Base-by-base conservation (phyloP, 2,329 filamentous ascomycete genomes). In the Orbilia brochopaga region DNA sequence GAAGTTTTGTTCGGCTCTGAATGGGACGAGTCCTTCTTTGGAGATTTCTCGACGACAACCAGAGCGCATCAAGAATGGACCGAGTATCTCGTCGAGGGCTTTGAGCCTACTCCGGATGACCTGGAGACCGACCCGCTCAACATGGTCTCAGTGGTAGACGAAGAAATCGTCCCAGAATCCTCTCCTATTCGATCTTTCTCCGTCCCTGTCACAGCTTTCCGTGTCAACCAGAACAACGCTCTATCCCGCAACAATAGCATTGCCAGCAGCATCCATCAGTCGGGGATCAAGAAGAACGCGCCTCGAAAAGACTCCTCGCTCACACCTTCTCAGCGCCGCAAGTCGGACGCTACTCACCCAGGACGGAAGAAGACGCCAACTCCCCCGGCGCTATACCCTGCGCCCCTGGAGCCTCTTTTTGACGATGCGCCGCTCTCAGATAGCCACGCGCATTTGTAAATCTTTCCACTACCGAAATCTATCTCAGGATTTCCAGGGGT, bases 221-320 rank as follows among this genome's bases (percentile, higher is more conserved):
- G 69, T 24, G 63, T 52, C 23, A 66, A 67, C 53, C 69, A 73
- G 53, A 73, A 66, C 37, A 67, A 73, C 23, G 62, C 61, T 4
- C 51, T 67, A 19, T 67, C 61, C 1, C 53, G 69, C 48, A 73
- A 42, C 42, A 73, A 73, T 23, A 73, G 62, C 35, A 59, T 72
- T 40, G 58, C 58, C 19, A 56, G 60, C 32, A 57, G 59, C 3
- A 73, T 72, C 35, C 60, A 65, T 19, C 46, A 55, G 6, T 72
- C 67, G 1, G 67, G 67, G 0, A 72, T 72, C 60, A 72, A 72
- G 37, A 64, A 65, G 44, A 72, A 72, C 17, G 67, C 67, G 1
- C 67, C 67, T 13, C 52, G 67, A 35, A 72, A 72, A 30, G 67
- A 72, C 23, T 72, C 67, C n/a, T 72, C 67, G 10, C 60, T 72